Base-by-base conservation (phyloP, 2,329 filamentous ascomycete genomes). In the Penicillium sclerotiorum region DNA sequence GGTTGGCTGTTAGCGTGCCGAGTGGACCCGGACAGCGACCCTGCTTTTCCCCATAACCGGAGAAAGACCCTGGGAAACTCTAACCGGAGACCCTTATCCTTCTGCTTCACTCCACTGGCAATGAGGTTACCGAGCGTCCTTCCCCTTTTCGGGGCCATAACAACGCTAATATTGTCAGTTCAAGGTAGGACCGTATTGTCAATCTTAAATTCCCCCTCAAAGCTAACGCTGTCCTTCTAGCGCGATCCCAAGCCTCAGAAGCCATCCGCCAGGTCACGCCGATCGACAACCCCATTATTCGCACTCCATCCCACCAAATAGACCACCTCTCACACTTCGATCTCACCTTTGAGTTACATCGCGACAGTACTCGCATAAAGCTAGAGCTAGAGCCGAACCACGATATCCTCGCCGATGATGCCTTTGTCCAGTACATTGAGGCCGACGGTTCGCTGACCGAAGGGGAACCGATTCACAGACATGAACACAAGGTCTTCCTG, bases 331-430 rank as follows among this genome's bases (percentile, higher is more conserved):
- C 91, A 12, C 77, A 84, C 18, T 99, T 99, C 70, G 89, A 96
- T 63, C 76, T 99, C 54, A 86, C 83, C 23, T 96, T 99, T 69
- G 78, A 83, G 49, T 75, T 96, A 28, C 84, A 88, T 63, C 76
- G 82, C 52, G 79, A 81, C 45, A 75, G 80, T 52, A 81, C 91
- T 56, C 82, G 84, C 59, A 78, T 97, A 63, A 89, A 90, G 58
- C 80, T 99, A 45, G 81, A 83, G 47, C 80, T 99, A 41, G 86
- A 94, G 67, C 94, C 94, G 4, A 97, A 97, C 68, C 84, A 95
- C 74, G 90, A 97, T 72, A 85, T 97, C 50, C 78, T 99, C 38
- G 82, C 87, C 47, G 81, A 90, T 13, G 85, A 87, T 61, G 88
- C 92, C 8, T 82, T 81, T 43, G 77, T 99, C 40, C 82, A 86